phyloP scores from a whole-genome alignment of 2,329 filamentous ascomycete species.

The Metarhizium robertsii region DNA sequence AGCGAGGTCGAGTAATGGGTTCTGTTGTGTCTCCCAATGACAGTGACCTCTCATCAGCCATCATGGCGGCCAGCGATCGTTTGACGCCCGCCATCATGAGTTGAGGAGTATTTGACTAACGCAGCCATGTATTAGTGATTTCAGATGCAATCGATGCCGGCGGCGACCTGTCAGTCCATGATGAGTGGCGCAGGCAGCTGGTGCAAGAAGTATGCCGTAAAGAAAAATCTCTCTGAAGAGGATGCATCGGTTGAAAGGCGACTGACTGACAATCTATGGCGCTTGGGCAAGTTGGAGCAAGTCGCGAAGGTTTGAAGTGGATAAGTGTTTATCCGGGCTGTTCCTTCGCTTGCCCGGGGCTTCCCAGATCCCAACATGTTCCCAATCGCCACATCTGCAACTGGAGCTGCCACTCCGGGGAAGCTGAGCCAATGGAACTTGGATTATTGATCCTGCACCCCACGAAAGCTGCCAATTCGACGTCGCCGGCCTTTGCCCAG shows the following conservation, averaged over 20 bases:
- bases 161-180: too few relatives aligned
- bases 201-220: not conserved
- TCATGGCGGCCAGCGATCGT: conserved; percentile 26
- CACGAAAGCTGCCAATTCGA: not conserved
- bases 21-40: conserved; percentile 7
- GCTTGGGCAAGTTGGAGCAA: too few relatives aligned
- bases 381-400: not conserved
- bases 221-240: not conserved
- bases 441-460: too few relatives aligned
- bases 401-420: too few relatives aligned
- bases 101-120: not conserved
- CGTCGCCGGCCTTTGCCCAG: not conserved
- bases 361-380: too few relatives aligned
- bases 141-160: not conserved
- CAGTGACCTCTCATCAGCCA: conserved; percentile 16
- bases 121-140: not conserved
- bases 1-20: not conserved
- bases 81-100: conserved; percentile 28
- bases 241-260: too few relatives aligned
- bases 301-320: conserved; percentile 1
- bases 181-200: too few relatives aligned
- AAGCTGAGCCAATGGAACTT: too few relatives aligned
- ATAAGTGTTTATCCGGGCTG: conserved; percentile 13
- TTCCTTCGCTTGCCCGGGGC: not conserved
- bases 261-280: too few relatives aligned